Conservation (phyloP, 495 filamentous ascomycete species). For the Elasticomyces elasticus region DNA sequence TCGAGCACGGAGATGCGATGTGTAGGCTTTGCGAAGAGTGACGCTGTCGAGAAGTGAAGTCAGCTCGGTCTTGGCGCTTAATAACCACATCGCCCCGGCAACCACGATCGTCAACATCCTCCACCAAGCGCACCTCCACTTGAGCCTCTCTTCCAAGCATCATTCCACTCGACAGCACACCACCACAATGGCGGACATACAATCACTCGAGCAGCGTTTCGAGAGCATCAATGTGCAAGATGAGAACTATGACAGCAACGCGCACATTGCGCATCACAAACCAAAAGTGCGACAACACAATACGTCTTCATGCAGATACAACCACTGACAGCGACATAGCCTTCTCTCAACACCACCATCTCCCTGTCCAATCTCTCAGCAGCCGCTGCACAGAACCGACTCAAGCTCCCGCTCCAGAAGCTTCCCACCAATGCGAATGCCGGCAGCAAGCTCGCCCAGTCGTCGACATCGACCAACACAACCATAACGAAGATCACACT, state of each 20-base stretch:
- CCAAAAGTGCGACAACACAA: slow-evolving; percentile 25
- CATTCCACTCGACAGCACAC: neutral
- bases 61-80: too few species aligned
- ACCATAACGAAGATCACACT: slow-evolving; percentile 52
- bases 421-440: slow-evolving; percentile 26
- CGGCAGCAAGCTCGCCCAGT: slow-evolving; percentile 6
- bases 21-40: too few species aligned
- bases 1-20: too few species aligned
- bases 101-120: too few species aligned
- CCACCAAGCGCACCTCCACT: too few species aligned
- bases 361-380: slow-evolving; percentile 30
- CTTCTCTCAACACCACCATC: slow-evolving; percentile 28
- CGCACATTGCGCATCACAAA: slow-evolving; percentile 27
- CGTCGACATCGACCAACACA: slow-evolving; percentile 19
- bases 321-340: slow-evolving; percentile 21
- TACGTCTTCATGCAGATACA: neutral
- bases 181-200: slow-evolving; percentile 24
- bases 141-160: too few species aligned
- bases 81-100: too few species aligned
- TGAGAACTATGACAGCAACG: slow-evolving; percentile 30
- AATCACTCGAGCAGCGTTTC: slow-evolving; percentile 32
- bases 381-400: slow-evolving; percentile 22
- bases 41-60: too few species aligned
- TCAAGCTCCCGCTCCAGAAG: slow-evolving; percentile 37
- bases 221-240: slow-evolving; percentile 32